A percentile compares a stretch with the other conserved stretches of the same genome.
Evolutionary conservation across 2,329 filamentous ascomycete genomes (phyloP).

Genomic region (Xylariaceae sp.): DNA sequence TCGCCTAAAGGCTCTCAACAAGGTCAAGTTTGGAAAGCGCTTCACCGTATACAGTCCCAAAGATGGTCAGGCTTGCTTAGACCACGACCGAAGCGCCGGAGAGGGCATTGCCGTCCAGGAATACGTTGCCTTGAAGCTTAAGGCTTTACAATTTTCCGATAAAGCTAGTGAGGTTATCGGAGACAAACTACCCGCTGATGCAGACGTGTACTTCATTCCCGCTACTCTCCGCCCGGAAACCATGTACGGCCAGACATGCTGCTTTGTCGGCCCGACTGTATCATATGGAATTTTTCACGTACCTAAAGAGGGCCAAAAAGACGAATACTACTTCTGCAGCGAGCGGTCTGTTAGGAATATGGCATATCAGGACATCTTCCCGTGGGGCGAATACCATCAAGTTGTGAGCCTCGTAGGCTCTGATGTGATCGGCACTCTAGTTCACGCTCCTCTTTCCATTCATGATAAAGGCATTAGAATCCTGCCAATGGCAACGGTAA

Average conservation of each 20-base stretch:
- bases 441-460: slow-evolving; percentile 86
- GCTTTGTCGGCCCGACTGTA: slow-evolving; percentile 91
- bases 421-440: slow-evolving; percentile 83
- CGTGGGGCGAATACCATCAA: slow-evolving; percentile 63
- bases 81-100: slow-evolving; percentile 81
- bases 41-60: slow-evolving; percentile 95
- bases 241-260: slow-evolving; percentile 98
- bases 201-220: slow-evolving; percentile 86
- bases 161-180: slow-evolving; percentile 73
- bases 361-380: slow-evolving; percentile 89
- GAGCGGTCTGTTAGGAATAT: slow-evolving; percentile 92
- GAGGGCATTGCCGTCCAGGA: slow-evolving; percentile 87
- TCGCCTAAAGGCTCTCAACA: slow-evolving; percentile 83
- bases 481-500: slow-evolving; percentile 92
- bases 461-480: slow-evolving; percentile 86
- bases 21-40: slow-evolving; percentile 91
- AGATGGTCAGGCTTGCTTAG: slow-evolving; percentile 86
- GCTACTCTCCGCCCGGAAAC: slow-evolving; percentile 95
- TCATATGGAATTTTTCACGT: slow-evolving; percentile 79
- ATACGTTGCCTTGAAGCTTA: slow-evolving; percentile 90
- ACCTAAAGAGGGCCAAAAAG: slow-evolving; percentile 56
- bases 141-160: slow-evolving; percentile 87
- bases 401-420: slow-evolving; percentile 77
- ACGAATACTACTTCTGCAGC: slow-evolving; percentile 83
- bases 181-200: slow-evolving; percentile 77